These are phyloP conservation scores for Fusarium sp. DNA, from an alignment of 2,329 filamentous ascomycete genomes.

Conservation along the genomic window DNA sequence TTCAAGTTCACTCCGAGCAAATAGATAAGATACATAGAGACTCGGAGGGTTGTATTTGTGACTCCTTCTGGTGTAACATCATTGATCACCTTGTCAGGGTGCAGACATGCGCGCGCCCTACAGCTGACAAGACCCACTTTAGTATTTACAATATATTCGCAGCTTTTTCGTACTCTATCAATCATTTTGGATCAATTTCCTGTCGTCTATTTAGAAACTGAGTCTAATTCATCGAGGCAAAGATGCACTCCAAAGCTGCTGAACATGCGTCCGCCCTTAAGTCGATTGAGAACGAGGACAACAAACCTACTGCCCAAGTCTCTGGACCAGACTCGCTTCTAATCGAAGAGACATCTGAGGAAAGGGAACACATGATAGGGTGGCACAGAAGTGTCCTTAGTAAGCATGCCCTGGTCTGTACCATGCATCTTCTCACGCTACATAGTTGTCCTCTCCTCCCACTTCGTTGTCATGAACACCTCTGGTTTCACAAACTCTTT, in stretches of 20 bases:
- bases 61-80: neutral
- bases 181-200: too few species aligned
- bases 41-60: too few species aligned
- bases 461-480: conserved; percentile 5
- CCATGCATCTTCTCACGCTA: neutral
- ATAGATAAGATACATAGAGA: too few species aligned
- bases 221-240: too few species aligned
- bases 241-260: too few species aligned
- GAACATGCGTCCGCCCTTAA: neutral
- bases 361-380: neutral
- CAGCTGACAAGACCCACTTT: neutral
- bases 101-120: neutral
- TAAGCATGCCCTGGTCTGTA: neutral
- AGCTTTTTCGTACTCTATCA: too few species aligned
- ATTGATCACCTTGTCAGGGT: neutral
- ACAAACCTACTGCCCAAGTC: neutral
- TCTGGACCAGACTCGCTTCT: fast-evolving
- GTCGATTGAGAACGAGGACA: too few species aligned
- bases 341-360: fast-evolving
- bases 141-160: too few species aligned
- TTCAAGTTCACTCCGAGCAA: too few species aligned
- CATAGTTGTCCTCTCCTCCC: neutral
- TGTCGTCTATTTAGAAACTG: too few species aligned
- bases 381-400: neutral
- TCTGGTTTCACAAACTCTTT: conserved; percentile 7